phyloP scores from a whole-genome alignment of 805 yeast species.

The Starmera quercuum region DNA sequence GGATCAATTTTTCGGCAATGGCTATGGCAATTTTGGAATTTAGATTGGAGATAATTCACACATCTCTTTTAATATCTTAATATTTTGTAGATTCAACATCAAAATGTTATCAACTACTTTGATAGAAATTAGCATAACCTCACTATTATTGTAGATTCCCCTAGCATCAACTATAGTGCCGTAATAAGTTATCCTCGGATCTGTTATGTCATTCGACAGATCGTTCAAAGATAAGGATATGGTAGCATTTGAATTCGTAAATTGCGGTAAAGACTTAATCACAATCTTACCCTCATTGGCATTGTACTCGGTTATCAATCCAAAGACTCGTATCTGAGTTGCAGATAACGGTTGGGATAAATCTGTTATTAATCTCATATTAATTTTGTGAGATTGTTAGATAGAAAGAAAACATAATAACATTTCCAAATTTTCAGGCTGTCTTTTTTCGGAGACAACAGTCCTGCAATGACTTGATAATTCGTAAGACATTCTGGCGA shows the following conservation, averaged over 20 bases:
- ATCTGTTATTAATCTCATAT: not conserved
- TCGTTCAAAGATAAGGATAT: not conserved
- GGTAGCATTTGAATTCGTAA: not conserved
- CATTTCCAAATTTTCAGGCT: too few relatives aligned
- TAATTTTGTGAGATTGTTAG: too few relatives aligned
- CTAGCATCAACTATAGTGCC: not conserved
- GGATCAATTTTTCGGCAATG: conserved; percentile 50
- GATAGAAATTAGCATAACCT: not conserved
- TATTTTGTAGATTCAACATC: not conserved
- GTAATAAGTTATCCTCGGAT: not conserved
- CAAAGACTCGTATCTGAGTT: not conserved
- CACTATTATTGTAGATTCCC: not conserved
- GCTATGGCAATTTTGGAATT: conserved; percentile 4
- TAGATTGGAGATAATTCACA: not conserved
- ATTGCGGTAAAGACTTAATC: not conserved
- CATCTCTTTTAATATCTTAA: not conserved
- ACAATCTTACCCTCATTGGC: not conserved
- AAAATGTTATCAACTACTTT: not conserved
- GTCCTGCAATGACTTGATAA: too few relatives aligned
- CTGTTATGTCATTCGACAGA: not conserved
- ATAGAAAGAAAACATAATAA: too few relatives aligned
- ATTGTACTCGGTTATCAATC: not conserved
- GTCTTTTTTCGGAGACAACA: too few relatives aligned
- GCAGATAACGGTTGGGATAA: not conserved
- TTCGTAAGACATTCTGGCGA: too few relatives aligned